phyloP scores from a whole-genome alignment of 768 basidiomycete genomes.

The Infundibulicybe gibba region DNA sequence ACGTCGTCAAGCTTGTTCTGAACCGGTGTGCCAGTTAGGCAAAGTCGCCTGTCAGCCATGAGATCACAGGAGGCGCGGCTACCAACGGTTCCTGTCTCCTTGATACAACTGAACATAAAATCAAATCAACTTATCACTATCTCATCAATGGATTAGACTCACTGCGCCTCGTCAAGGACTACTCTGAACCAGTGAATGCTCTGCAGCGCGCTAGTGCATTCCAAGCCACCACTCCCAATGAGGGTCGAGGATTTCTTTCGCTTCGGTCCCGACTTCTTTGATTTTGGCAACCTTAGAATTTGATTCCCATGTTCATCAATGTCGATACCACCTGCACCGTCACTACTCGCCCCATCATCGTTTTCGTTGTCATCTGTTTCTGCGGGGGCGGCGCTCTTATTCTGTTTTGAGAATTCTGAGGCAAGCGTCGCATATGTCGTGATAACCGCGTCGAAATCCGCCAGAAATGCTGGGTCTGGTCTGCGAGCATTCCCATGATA shows the following conservation, averaged over 20 bases:
- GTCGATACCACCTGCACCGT: slow-evolving; percentile 58
- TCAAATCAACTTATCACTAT: neutral
- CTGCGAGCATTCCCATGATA: slow-evolving; percentile 92
- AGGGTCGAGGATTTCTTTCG: slow-evolving; percentile 49
- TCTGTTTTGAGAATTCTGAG: slow-evolving; percentile 91
- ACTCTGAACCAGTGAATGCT: slow-evolving; percentile 96
- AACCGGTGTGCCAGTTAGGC: slow-evolving; percentile 96
- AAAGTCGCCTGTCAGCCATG: slow-evolving; percentile 87
- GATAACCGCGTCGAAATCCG: slow-evolving; percentile 95
- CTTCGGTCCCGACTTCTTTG: slow-evolving; percentile 67
- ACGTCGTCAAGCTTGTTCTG: slow-evolving; percentile 99
- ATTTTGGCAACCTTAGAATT: slow-evolving; percentile 53
- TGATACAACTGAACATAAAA: slow-evolving; percentile 71
- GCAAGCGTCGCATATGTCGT: slow-evolving; percentile 97
- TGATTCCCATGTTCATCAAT: slow-evolving; percentile 67
- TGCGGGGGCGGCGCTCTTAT: slow-evolving; percentile 50
- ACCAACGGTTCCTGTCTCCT: slow-evolving; percentile 91
- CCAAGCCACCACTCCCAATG: slow-evolving; percentile 28
- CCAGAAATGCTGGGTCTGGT: slow-evolving; percentile 81
- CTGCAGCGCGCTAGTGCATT: slow-evolving; percentile 79
- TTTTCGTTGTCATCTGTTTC: slow-evolving; percentile 72
- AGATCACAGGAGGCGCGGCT: slow-evolving; percentile 95
- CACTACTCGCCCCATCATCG: slow-evolving; percentile 65
- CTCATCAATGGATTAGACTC: slow-evolving; percentile 30
- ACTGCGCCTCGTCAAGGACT: slow-evolving; percentile 95